Percentiles rank a stretch among this genome's conserved stretches.
Evolutionary conservation across 768 basidiomycete species (phyloP).

Genomic region (Lactifluus pinguis): DNA sequence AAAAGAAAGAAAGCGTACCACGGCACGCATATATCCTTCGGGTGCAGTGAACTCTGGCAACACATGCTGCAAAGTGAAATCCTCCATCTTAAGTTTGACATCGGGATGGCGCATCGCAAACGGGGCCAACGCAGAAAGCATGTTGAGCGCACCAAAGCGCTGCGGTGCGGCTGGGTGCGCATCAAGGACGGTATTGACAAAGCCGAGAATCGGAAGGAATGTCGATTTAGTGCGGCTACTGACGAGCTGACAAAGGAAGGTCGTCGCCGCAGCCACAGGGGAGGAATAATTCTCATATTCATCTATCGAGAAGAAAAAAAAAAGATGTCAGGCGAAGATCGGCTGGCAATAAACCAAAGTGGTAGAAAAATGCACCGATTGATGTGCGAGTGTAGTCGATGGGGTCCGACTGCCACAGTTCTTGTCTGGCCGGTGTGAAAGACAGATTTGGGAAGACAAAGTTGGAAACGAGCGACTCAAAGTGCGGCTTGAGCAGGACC

Average conservation of each 20-base stretch:
- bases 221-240: constrained; percentile 74
- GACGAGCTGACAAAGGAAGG: constrained; percentile 71
- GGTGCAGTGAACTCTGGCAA: constrained; percentile 57
- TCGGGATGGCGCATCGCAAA: constrained; percentile 83
- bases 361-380: constrained; percentile 40
- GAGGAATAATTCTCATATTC: constrained; percentile 75
- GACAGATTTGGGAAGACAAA: constrained; percentile 85
- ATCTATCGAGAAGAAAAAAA: constrained; percentile 38
- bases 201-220: constrained; percentile 70
- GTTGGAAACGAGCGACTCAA: constrained; percentile 62
- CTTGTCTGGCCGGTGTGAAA: constrained; percentile 58
- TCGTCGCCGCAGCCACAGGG: constrained; percentile 69
- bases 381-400: constrained; percentile 72
- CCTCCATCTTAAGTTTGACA: constrained; percentile 67
- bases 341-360: not conserved
- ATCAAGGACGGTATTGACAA: constrained; percentile 66
- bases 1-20: constrained; percentile 38
- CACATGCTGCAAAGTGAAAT: constrained; percentile 66
- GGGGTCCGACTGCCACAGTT: constrained; percentile 74
- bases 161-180: constrained; percentile 56
- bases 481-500: constrained; percentile 78
- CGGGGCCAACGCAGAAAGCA: constrained; percentile 64
- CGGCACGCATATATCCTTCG: constrained; percentile 68
- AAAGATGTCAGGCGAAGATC: not conserved
- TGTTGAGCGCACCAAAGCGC: constrained; percentile 78